Evolutionary conservation across 805 yeast species (phyloP), one percentile per base, ranked within the genome.

Genomic region (Vanderwaltozyma polyspora): DNA sequence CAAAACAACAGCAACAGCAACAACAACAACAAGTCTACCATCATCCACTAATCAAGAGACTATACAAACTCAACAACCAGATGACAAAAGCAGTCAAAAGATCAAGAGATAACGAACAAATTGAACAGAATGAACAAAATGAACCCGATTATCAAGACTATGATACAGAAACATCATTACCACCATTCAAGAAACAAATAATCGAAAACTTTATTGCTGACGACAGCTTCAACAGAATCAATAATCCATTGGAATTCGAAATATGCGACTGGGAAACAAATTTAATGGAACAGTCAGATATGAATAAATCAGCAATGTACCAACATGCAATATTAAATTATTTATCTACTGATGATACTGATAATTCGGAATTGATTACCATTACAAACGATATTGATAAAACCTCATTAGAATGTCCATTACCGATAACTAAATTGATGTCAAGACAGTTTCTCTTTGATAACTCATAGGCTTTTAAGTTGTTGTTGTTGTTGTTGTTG

Each of bases 251-350:
- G 5, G 58, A 52, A 29, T 25, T 44, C 9, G 29, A 34, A 4
- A 30, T 52, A n/a, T 40, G 51, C 28, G 51, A 51, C 19, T 42
- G 49, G 48, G 58, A 51, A 33, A 37, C 42, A 3, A 29, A 33
- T 6, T n/a, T 22, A 9, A 27, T 46, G 26, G 52, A 52, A 8
- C 25, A 23, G 9, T 25, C 29, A 5, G 57, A 52, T 34, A 17
- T 21, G 19, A 18, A 19, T 11, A 24, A 28, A n/a, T 52, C 57
- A 3, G 32, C 28, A 14, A 17, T 18, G 10, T 35, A 51, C 34
- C 45, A 42, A 29, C 42, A 40, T 24, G 21, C 37, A 3, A 18
- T 50, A 18, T 35, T 44, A 17, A 32, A 35, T 9, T 45, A 44
- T 30, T 14, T 34, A n/a, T 18, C 7, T 8, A 21, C 7, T 21